Evolutionary conservation across 2,329 filamentous ascomycete genomes (phyloP).

Genomic region (Scedosporium apiospermum): DNA sequence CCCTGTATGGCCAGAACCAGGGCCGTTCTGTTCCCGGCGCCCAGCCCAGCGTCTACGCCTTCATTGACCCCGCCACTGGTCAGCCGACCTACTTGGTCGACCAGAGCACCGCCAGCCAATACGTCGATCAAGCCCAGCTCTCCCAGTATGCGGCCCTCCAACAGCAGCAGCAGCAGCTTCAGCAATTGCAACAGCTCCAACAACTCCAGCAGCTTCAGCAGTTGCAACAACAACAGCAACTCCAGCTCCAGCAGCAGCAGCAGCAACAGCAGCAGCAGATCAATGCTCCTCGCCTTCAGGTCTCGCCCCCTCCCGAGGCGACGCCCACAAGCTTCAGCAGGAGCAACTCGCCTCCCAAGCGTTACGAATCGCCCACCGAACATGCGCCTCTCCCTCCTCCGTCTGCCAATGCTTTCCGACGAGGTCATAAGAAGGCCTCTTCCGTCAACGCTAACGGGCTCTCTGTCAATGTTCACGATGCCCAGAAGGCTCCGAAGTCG

Average conservation of each 20-base stretch:
- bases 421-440: conserved; percentile 88
- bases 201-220: conserved; percentile 29
- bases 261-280: conserved; percentile 32
- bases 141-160: conserved; percentile 22
- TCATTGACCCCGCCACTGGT: conserved; percentile 79
- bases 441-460: conserved; percentile 48
- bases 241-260: conserved; percentile 11
- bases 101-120: conserved; percentile 39
- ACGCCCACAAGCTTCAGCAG: conserved; percentile 37
- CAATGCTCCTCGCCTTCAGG: conserved; percentile 63
- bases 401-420: conserved; percentile 85
- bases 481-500: conserved; percentile 63
- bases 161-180: conserved; percentile 32
- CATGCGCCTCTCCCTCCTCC: conserved; percentile 68
- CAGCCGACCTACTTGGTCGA: conserved; percentile 77
- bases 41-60: conserved; percentile 39
- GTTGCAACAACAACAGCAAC: conserved; percentile 16
- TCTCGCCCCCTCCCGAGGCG: conserved; percentile 67
- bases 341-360: conserved; percentile 57
- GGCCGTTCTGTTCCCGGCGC: conserved; percentile 20
- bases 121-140: conserved; percentile 31
- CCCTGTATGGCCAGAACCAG: conserved; percentile 17
- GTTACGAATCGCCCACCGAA: conserved; percentile 60
- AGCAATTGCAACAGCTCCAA: conserved; percentile 27
- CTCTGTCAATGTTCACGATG: conserved; percentile 32